These are phyloP conservation scores for Polysphondylium violaceum DNA, from an alignment of 78 protist genomes.

Conservation along the genomic window DNA sequence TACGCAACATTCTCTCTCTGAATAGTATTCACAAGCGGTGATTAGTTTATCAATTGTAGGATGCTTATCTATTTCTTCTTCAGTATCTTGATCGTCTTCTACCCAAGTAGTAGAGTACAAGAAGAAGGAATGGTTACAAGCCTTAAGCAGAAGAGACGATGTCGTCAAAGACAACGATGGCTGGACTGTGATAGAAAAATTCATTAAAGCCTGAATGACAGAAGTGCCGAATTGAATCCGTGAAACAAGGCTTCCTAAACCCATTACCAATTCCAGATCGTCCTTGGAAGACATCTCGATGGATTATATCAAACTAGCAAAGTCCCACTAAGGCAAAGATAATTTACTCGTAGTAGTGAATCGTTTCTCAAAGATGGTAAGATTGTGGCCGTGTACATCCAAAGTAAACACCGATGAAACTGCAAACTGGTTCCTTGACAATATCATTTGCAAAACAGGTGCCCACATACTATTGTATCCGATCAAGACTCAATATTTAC, in stretches of 20 bases:
- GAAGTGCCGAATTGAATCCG: neutral
- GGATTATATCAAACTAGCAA: conserved; percentile 7
- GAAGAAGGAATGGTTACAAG: neutral
- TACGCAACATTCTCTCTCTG: conserved; percentile 66
- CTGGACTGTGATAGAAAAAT: neutral
- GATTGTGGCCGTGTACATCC: neutral
- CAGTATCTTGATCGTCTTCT: neutral
- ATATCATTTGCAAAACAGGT: neutral
- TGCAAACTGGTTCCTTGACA: neutral
- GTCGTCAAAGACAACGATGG: neutral
- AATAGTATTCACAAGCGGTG: conserved; percentile 58
- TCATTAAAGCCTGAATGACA: neutral
- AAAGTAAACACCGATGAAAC: neutral
- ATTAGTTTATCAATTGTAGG: conserved; percentile 42
- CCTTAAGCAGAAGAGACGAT: neutral
- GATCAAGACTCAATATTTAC: conserved; percentile 33
- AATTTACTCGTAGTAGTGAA: conserved; percentile 27
- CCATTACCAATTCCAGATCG: conserved; percentile 7
- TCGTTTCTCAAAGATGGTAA: neutral
- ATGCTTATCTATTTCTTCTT: conserved; percentile 2
- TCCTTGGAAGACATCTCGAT: conserved; percentile 10
- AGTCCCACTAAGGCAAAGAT: neutral
- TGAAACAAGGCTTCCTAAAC: neutral
- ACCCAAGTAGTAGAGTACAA: neutral
- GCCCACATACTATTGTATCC: conserved; percentile 1